Evolutionary conservation across 495 filamentous ascomycete species (phyloP).

Genomic region (Penicillium cinerascens): DNA sequence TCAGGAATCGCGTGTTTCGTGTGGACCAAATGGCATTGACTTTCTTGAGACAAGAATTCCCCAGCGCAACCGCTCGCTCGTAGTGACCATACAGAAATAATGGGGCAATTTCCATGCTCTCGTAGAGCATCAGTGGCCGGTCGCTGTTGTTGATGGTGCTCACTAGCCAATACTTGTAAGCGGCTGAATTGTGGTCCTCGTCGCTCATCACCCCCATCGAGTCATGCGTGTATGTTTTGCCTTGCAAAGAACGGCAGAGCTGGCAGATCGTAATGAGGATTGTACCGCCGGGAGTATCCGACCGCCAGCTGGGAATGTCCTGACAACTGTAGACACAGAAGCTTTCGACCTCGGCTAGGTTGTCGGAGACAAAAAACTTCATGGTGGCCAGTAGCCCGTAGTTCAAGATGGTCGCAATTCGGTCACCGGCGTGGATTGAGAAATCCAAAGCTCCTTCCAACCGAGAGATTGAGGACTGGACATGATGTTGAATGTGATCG

Average conservation of each 20-base stretch:
- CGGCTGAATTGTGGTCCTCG: constrained; percentile 54
- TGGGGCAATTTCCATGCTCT: constrained; percentile 61
- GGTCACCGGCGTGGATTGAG: constrained; percentile 25
- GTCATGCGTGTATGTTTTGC: constrained; percentile 60
- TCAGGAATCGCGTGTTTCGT: constrained; percentile 60
- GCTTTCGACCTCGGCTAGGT: constrained; percentile 30
- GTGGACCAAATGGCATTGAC: constrained; percentile 65
- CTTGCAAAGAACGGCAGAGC: constrained; percentile 69
- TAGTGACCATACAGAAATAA: constrained; percentile 72
- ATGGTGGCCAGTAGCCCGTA: constrained; percentile 63
- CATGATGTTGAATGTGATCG: background rate
- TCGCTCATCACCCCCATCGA: constrained; percentile 60
- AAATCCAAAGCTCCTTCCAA: background rate
- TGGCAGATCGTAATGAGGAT: constrained; percentile 63
- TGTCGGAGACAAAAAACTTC: constrained; percentile 63
- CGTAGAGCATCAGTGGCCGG: constrained; percentile 63
- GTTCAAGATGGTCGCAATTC: constrained; percentile 64
- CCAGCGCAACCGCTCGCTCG: constrained; percentile 60
- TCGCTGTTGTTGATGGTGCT: constrained; percentile 45
- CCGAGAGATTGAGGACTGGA: background rate
- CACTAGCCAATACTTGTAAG: constrained; percentile 56
- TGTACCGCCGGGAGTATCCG: constrained; percentile 69
- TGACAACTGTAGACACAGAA: constrained; percentile 69
- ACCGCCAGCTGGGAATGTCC: constrained; percentile 66
- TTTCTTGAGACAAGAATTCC: constrained; percentile 52